Percentiles rank a stretch among this genome's conserved stretches.
These are phyloP conservation scores for Talaromyces amestolkiae DNA, from an alignment of 2,329 filamentous ascomycete genomes.

Conservation along the genomic window DNA sequence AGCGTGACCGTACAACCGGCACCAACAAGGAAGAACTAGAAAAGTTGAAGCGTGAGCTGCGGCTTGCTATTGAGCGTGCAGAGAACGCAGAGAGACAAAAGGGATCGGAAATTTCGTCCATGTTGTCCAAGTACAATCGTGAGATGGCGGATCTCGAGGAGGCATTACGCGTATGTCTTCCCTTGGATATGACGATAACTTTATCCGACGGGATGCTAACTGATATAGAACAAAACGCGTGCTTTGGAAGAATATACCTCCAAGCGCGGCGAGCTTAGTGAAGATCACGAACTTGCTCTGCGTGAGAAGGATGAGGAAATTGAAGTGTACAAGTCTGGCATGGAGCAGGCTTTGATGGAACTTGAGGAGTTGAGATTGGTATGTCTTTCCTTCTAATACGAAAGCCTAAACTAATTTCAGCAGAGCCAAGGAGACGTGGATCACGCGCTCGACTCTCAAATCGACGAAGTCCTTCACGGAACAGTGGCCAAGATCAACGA, in stretches of 20 bases:
- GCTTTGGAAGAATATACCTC: conserved; percentile 79
- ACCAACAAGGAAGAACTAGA: conserved; percentile 90
- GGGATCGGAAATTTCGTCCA: conserved; percentile 88
- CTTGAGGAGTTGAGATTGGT: conserved; percentile 77
- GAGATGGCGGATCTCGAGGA: conserved; percentile 97
- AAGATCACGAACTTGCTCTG: conserved; percentile 79
- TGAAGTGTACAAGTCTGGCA: conserved; percentile 95
- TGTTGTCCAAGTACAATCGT: conserved; percentile 93
- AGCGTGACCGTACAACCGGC: conserved; percentile 82
- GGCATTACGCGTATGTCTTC: conserved; percentile 59
- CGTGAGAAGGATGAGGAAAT: conserved; percentile 96
- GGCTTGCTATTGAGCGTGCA: conserved; percentile 84
- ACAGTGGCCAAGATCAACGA: conserved; percentile 93
- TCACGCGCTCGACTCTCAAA: conserved; percentile 78
- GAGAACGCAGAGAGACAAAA: conserved; percentile 92
- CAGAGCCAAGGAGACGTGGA: conserved; percentile 72
- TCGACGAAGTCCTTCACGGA: conserved; percentile 82
- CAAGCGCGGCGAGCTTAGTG: conserved; percentile 74
- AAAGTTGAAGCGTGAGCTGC: conserved; percentile 88
- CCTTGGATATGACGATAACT: background rate
- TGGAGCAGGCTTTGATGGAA: conserved; percentile 93
- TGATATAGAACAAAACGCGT: conserved; percentile 74
- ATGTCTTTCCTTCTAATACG: conserved; percentile 21
- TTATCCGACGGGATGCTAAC: conserved; percentile 11
- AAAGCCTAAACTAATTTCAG: background rate